Base-by-base conservation (phyloP, 2,329 filamentous ascomycete genomes). In the Beauveria sp. region DNA sequence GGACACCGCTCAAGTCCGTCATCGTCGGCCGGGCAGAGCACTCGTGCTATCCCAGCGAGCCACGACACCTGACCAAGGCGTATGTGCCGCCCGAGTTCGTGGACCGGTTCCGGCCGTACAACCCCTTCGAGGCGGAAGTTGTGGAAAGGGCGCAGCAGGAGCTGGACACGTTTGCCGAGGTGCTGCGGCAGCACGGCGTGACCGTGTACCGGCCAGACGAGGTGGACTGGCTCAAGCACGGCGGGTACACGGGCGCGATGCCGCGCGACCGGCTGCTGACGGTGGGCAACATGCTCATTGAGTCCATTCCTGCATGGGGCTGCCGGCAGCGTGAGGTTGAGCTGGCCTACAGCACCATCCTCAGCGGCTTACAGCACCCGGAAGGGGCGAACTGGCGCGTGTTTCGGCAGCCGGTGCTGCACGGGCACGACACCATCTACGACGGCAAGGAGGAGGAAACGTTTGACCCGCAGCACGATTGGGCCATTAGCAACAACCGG, bases 211-310 rank as follows among this genome's bases (percentile, higher is more conserved):
- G 69, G 14, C 67, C 67, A 2, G 55, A 62, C 5, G 55, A 58
- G 46, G 62, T 67, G 20, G 59, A 67, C 60, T 69, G 67, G 67
- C 28, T 61, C 18, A 66, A 67, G 55, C 62, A 67, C 59, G 64
- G 65, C 58, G 68, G 69, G 34, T 73, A 73, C 61, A 72, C 70
- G 0, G 70, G 70, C 5, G 66, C 70, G 22, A 73, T 73, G 70
- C 70, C 70, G 6, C 67, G 70, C 12, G 71, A 73, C 59, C 66
- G 68, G n/a, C 55, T 72, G 9, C 67, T 73, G 66, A 68, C 64
- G 14, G 69, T 73, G 30, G 70, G 70, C 24, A 69, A 67, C 56
- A 68, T 66, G 3, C 56, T 72, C 9, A 70, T 72, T 44, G 71
- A 72, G 59, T 66, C 71, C 8, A 64, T 62, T n/a, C 72, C 69